phyloP scores from a whole-genome alignment of 2,329 filamentous ascomycete species.

The Venturiaceae sp. region DNA sequence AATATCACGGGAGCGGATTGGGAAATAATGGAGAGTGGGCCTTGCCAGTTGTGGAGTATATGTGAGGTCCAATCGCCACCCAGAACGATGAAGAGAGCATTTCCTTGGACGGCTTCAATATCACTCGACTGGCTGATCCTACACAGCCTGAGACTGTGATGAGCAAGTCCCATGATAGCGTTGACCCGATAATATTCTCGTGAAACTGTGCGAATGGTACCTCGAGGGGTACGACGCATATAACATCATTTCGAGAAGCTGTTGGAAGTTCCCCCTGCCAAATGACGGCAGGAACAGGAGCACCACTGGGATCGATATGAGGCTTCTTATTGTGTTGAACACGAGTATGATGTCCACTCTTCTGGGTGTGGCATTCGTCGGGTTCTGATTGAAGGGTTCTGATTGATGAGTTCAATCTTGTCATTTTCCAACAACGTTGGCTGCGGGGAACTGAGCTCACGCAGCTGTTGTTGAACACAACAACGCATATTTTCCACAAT shows the following conservation, averaged over 20 bases:
- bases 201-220: background rate
- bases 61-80: background rate
- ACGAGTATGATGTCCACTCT: background rate
- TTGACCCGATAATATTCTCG: background rate
- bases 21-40: background rate
- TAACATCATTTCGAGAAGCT: background rate
- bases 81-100: background rate
- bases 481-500: background rate
- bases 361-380: background rate
- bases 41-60: background rate
- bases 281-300: background rate
- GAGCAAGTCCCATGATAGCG: background rate
- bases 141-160: background rate
- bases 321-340: background rate
- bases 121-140: background rate
- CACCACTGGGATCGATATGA: background rate
- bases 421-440: background rate
- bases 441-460: background rate
- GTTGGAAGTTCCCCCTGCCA: background rate
- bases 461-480: background rate
- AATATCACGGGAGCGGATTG: background rate
- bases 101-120: background rate
- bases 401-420: background rate
- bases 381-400: background rate
- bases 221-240: background rate